Base-by-base conservation (phyloP, 441 rosid genomes). In the Adansonia rubrostipa region DNA sequence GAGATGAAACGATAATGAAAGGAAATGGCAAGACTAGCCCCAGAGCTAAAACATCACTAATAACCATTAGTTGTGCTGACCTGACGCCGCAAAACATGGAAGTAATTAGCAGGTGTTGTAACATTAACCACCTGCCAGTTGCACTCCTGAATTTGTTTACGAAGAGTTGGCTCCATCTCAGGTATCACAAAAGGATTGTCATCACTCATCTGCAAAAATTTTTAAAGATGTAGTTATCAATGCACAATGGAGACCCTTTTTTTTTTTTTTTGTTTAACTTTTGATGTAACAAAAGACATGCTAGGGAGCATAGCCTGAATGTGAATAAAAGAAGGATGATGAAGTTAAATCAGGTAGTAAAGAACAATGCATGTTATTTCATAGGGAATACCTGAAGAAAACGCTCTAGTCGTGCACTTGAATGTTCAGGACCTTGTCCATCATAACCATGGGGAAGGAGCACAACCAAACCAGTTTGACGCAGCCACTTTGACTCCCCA, bases 341-440 rank as follows among this genome's bases (percentile, higher is more conserved):
- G n/a, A 56, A 67, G 47, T 36, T 22, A 63, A 66, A 65, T 28
- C 48, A 66, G 54, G 11, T 45, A 17, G 68, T 7, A 4, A 44
- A 51, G 22, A 50, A 48, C 40, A 36, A 60, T 10, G 44, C 1
- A 67, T 17, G 56, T 19, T n/a, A 3, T 72, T 67, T 56, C 13
- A 54, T 9, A 22, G 9, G 36, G 19, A 33, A 64, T 87, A 96
- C 99, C 97, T 90, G 98, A 82, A 96, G 98, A 89, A 85, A 94
- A 33, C 99, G 93, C 83, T 96, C 99, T 85, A 96, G 82, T 40
- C 98, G 91, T n/a, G 93, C 96, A 82, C 99, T 96, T 65, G 99
- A 96, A 87, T 96, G 98, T 84, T 94, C 99, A 79, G 99, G 99
- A 51, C 99, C 99, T 72, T 94, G 99, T 63, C 99, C 99, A 84